Percentiles rank a stretch among this genome's conserved stretches.
phyloP scores from a whole-genome alignment of 306 rosid species.

The Clitoria ternatea region DNA sequence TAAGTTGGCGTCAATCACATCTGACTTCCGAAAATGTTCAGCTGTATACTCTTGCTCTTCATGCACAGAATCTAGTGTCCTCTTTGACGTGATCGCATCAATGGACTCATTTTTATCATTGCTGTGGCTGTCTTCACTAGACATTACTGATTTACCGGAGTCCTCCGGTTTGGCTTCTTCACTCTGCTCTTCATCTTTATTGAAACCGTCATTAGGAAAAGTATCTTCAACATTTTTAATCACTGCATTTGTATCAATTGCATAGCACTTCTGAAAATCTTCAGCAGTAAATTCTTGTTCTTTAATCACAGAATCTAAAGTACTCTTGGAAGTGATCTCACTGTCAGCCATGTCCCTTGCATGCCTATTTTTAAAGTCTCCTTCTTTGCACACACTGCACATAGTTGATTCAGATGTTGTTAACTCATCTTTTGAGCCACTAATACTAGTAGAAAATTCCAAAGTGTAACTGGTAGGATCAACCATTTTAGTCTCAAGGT shows the following conservation, averaged over 20 bases:
- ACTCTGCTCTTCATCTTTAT: constrained; percentile 25
- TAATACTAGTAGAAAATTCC: constrained; percentile 47
- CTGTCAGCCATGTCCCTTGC: constrained; percentile 33
- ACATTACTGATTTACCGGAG: constrained; percentile 25
- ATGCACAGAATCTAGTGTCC: constrained; percentile 33
- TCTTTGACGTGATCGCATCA: constrained; percentile 30
- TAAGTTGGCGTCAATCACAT: constrained; percentile 33
- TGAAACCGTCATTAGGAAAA: constrained; percentile 16
- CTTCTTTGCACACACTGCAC: constrained; percentile 51
- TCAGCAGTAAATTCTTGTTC: constrained; percentile 36
- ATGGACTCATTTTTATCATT: constrained; percentile 13
- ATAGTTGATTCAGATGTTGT: constrained; percentile 52
- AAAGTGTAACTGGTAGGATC: constrained; percentile 53
- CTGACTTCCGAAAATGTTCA: constrained; percentile 23
- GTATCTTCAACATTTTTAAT: constrained; percentile 31
- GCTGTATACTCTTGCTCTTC: constrained; percentile 29
- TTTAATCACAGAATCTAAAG: constrained; percentile 38
- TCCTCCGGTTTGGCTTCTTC: constrained; percentile 37
- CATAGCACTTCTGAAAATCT: constrained; percentile 27
- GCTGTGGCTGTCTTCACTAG: constrained; percentile 14
- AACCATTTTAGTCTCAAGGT: constrained; percentile 73
- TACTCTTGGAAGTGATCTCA: constrained; percentile 47
- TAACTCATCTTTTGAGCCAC: constrained; percentile 49
- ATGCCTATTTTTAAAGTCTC: constrained; percentile 29
- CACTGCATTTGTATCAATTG: constrained; percentile 31